These are phyloP conservation scores for Cryphonectria radicalis DNA, from an alignment of 2,329 filamentous ascomycete genomes.

Conservation along the genomic window DNA sequence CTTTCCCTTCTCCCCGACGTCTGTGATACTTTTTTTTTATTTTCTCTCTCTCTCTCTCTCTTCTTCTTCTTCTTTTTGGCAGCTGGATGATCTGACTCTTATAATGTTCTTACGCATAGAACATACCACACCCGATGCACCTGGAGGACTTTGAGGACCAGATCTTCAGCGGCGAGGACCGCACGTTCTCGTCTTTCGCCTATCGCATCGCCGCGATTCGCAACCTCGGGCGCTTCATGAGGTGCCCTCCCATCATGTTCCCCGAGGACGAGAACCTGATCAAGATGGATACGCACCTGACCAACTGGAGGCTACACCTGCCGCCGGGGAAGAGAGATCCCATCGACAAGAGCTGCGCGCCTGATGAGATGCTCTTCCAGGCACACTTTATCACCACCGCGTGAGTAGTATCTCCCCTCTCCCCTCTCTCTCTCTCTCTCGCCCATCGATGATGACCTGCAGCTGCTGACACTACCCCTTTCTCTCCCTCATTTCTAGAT, in stretches of 20 bases:
- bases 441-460: conserved; percentile 31
- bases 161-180: conserved; percentile 72
- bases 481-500: conserved; percentile 40
- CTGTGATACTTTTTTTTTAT: neutral
- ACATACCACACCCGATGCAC: conserved; percentile 62
- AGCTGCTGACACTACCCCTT: conserved; percentile 26
- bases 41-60: neutral
- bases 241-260: conserved; percentile 54
- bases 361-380: conserved; percentile 92
- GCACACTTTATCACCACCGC: conserved; percentile 77
- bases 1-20: neutral
- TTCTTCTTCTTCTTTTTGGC: neutral
- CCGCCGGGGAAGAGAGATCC: conserved; percentile 73
- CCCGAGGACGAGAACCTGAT: conserved; percentile 57
- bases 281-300: conserved; percentile 57
- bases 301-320: conserved; percentile 80
- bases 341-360: conserved; percentile 68
- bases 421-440: too few relatives aligned
- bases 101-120: conserved; percentile 41
- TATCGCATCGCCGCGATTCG: conserved; percentile 83
- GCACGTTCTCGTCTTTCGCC: conserved; percentile 79
- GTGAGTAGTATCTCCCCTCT: conserved; percentile 40
- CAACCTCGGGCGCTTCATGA: conserved; percentile 78
- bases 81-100: conserved; percentile 21
- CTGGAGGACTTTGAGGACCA: conserved; percentile 77